Percentiles rank a stretch among this genome's conserved stretches.
These are phyloP conservation scores for Penicillium janthinellum DNA, from an alignment of 2,329 filamentous ascomycete genomes.

Conservation along the genomic window DNA sequence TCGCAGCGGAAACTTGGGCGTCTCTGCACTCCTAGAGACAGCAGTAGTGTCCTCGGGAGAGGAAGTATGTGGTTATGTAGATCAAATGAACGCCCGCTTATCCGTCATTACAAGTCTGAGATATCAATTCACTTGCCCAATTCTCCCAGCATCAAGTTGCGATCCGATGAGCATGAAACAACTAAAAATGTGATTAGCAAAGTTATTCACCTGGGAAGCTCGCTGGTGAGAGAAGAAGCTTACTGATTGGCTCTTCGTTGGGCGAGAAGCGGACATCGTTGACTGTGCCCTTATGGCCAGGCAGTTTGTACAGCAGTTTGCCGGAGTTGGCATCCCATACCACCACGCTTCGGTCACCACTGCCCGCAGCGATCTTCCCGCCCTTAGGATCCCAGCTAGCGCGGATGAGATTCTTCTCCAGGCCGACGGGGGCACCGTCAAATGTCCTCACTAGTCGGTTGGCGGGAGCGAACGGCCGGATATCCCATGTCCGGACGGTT, in stretches of 20 bases:
- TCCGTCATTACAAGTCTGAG: conserved; percentile 24
- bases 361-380: conserved; percentile 83
- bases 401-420: conserved; percentile 88
- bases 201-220: neutral
- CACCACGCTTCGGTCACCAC: conserved; percentile 85
- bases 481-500: conserved; percentile 93
- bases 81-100: conserved; percentile 31
- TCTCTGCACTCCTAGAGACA: neutral
- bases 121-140: conserved; percentile 60
- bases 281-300: conserved; percentile 91
- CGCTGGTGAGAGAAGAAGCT: conserved; percentile 46
- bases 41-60: neutral
- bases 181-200: conserved; percentile 55
- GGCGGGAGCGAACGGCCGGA: conserved; percentile 87
- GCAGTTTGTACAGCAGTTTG: conserved; percentile 90
- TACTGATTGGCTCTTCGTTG: conserved; percentile 80
- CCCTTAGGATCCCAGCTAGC: conserved; percentile 89
- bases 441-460: conserved; percentile 85
- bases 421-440: conserved; percentile 82
- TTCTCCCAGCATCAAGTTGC: conserved; percentile 81
- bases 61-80: conserved; percentile 6
- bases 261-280: conserved; percentile 94
- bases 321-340: conserved; percentile 89
- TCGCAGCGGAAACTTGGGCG: neutral
- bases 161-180: conserved; percentile 86